Evolutionary conservation across 768 basidiomycete genomes (phyloP), one percentile per base, ranked within the genome.

Genomic region (Dacryopinax spathularia): DNA sequence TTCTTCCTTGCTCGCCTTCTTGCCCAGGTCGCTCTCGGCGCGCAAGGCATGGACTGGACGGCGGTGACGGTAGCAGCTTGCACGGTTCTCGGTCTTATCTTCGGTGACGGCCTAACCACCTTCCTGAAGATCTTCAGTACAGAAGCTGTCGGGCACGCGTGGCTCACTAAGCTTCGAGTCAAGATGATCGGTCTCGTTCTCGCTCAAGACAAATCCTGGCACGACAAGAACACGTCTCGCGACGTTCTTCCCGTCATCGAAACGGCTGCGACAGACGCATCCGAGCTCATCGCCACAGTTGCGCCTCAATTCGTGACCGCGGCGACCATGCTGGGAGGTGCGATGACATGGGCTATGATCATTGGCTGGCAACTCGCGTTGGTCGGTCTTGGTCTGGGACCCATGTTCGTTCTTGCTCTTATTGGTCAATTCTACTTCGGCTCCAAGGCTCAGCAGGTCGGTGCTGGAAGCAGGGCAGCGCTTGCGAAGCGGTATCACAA

Each of bases 281-380:
- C 88, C 22, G 79, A 82, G 33, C 77, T 99, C 48, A 79, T 97
- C 65, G 78, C 87, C 0, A 79, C 84, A 13, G 84, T 92, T 39
- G 74, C 88, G 48, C 82, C 82, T 0, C 89, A 94, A 70, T 77
- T 78, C 33, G 71, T 86, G 34, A 88, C 92, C 20, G 89, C 94
- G 15, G 65, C 74, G 9, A 77, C 87, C 15, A 96, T 97, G 92
- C 80, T 97, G 48, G 72, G 80, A 0, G 77, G 95, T 1, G 94
- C 93, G 7, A 73, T 98, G 20, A 71, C 88, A 18, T 99, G 96
- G 95, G 94, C 94, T 0, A 78, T 97, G 72, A 80, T 82, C 1
- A 76, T 81, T 33, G 91, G 91, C 0, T 99, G 95, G 96, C 85
- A 96, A 75, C 77, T 98, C 68, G 95, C 92, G 0, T 80, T 98